Base-by-base conservation (phyloP, 2,329 filamentous ascomycete genomes). In the Leptographium wingfieldii region DNA sequence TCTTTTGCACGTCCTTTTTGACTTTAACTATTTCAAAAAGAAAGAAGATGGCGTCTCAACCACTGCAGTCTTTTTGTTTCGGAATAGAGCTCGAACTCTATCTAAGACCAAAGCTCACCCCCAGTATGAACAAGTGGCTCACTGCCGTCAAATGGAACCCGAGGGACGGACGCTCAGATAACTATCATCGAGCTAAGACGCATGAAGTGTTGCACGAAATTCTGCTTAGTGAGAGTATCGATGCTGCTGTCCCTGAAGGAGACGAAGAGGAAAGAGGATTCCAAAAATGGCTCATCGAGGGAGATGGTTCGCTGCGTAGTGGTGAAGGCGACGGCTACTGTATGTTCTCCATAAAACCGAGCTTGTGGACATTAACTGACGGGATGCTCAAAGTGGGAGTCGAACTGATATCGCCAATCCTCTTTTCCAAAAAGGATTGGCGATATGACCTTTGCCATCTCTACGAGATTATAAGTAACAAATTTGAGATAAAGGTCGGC, bases 381-480 rank as follows among this genome's bases (percentile, higher is more conserved):
- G 46, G 5, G 10, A 25, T 49, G 12, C n/a, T 25, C 11, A 12
- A 2, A 25, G 46, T 19, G 22, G 46, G 46, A 25, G 46, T 27
- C 11, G 46, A 49, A 10, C 2, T 27, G 12, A 22, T 49, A n/a
- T 49, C 48, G 4, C 48, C 48, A 6, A 14, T 51, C 14, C 25
- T 51, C 3, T 27, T 14, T 14, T 11, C 48, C 9, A 1, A 51
- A 1, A 5, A 4, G 1, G 6, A 27, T 19, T 51, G 48, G 48
- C 25, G n/a, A 27, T 1, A 25, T 4, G 9, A 7, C 1, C 5
- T 49, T 25, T 3, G 6, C n/a, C 1, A 2, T 11, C 5, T 49
- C 1, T 49, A 49, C 46, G 3, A 10, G 3, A 3, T 1, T 3
- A 49, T 49, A 5, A 1, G 11, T 1, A 7, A 1, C 5, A 10